These are phyloP conservation scores for Apiospora pterosperma DNA, from an alignment of 2,329 filamentous ascomycete genomes.

Conservation along the genomic window DNA sequence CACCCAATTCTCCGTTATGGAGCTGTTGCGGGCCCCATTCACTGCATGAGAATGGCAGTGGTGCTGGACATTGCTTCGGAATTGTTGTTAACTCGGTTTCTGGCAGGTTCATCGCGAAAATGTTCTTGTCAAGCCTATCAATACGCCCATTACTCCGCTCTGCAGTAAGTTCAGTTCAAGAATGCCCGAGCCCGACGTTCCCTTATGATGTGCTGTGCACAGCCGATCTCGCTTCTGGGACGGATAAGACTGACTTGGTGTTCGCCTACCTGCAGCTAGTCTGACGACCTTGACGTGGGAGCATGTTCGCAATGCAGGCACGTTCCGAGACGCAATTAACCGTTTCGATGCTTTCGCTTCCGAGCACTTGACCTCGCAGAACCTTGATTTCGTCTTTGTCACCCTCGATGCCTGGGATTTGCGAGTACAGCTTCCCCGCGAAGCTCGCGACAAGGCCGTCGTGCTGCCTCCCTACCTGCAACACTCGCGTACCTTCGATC, in stretches of 20 bases:
- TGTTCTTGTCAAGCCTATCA: constrained; percentile 95
- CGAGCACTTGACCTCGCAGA: constrained; percentile 86
- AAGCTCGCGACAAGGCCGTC: constrained; percentile 96
- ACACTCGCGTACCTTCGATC: constrained; percentile 94
- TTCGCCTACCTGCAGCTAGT: constrained; percentile 61
- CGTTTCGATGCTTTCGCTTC: constrained; percentile 91
- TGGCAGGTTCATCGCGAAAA: constrained; percentile 86
- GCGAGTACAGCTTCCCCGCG: constrained; percentile 92
- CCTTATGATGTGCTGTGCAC: neutral
- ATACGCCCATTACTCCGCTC: constrained; percentile 95
- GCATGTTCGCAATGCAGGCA: constrained; percentile 94
- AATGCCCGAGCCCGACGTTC: neutral
- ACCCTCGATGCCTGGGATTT: constrained; percentile 98
- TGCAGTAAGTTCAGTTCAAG: constrained; percentile 74
- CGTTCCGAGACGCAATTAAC: constrained; percentile 94
- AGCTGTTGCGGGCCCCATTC: neutral
- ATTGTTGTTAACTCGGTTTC: neutral
- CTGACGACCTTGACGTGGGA: constrained; percentile 98
- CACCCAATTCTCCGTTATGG: constrained; percentile 5
- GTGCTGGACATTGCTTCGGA: neutral
- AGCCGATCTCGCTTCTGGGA: neutral
- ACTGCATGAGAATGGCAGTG: neutral
- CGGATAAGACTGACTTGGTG: constrained; percentile 1
- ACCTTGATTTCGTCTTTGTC: constrained; percentile 96
- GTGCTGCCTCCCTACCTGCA: constrained; percentile 95